Evolutionary conservation across 1,139 yeast genomes (phyloP), one percentile per base, ranked within the genome.

Genomic region (Lizanozyma gosingica): DNA sequence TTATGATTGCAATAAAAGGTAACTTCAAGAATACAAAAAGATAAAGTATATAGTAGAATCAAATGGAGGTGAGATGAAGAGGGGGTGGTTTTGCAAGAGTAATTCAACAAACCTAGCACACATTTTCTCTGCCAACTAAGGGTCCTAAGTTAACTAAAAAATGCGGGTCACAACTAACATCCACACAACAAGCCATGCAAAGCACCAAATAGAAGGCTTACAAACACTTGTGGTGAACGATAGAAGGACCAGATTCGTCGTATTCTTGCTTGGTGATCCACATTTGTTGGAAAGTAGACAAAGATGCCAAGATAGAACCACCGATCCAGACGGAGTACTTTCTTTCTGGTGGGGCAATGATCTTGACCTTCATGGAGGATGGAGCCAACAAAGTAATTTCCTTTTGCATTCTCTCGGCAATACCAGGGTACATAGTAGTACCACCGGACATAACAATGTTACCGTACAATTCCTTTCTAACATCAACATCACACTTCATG

Each of bases 271-370:
- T 88, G 67, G 97, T 87, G 83, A 88, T 86, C 97, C 97, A 88
- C 97, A 88, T 87, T 77, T 88, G 97, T 81, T 90, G 96, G 96
- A 92, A 92, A 69, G 97, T 92, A 52, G 97, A 88, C 69, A 92
- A 83, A 50, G 97, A 88, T 57, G 98, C 96, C 74, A 92, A 83
- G 65, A 92, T 92, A 59, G 97, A 90, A 80, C 98, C 98, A 80
- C 98, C 98, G 57, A 92, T 92, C 98, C 98, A 92, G 80, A 90
- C 97, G 67, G 97, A 88, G 90, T 88, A 92, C 76, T 92, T 92
- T 80, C 98, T 85, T 77, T 92, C 97, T 59, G 97, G 97, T 57
- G 97, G 97, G 69, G 98, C 97, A 67, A 87, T 85, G 67, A 92
- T 88, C 86, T 92, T 92, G 65, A 92, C 95, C 87, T 92, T 92